Conservation (phyloP, 2,329 filamentous ascomycete species). For the Ceratocystis cacaofunesta region DNA sequence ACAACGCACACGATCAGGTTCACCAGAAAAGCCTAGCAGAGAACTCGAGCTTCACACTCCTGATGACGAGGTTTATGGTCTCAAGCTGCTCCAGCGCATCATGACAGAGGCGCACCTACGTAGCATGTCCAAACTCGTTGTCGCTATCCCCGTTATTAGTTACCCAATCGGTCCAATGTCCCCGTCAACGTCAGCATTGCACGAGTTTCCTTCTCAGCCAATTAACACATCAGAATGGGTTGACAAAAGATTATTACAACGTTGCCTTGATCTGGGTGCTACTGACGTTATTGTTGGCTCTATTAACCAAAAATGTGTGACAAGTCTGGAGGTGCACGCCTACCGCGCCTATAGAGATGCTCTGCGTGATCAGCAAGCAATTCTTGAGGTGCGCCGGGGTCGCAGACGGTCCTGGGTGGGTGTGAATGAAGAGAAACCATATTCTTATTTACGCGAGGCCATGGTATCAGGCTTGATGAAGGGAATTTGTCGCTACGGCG, state of each 20-base stretch:
- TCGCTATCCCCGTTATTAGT: conserved; percentile 40
- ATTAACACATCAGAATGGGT: conserved; percentile 25
- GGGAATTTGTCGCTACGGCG: conserved; percentile 60
- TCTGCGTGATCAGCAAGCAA: conserved; percentile 53
- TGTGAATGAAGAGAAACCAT: conserved; percentile 69
- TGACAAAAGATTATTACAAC: conserved; percentile 39
- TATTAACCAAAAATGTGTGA: conserved; percentile 55
- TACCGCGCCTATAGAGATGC: conserved; percentile 71
- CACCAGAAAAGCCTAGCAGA: conserved; percentile 30
- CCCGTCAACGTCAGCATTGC: conserved; percentile 22
- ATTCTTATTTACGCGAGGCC: conserved; percentile 75
- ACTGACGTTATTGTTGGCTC: conserved; percentile 75
- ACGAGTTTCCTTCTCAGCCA: conserved; percentile 19
- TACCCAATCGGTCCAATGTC: conserved; percentile 24
- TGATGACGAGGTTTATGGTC: conserved; percentile 39
- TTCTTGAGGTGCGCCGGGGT: conserved; percentile 56
- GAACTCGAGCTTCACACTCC: conserved; percentile 29
- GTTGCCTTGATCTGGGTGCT: conserved; percentile 73
- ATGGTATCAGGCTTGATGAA: conserved; percentile 90
- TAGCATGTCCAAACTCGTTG: conserved; percentile 40
- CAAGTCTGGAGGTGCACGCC: conserved; percentile 65
- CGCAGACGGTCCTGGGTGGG: conserved; percentile 88
- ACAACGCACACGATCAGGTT: conserved; percentile 24
- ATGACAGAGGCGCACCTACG: conserved; percentile 43
- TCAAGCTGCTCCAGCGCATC: conserved; percentile 40